Evolutionary conservation across 179 eudicot genomes (phyloP), one percentile per base, ranked within the genome.

Genomic region (Drosera spatulata): DNA sequence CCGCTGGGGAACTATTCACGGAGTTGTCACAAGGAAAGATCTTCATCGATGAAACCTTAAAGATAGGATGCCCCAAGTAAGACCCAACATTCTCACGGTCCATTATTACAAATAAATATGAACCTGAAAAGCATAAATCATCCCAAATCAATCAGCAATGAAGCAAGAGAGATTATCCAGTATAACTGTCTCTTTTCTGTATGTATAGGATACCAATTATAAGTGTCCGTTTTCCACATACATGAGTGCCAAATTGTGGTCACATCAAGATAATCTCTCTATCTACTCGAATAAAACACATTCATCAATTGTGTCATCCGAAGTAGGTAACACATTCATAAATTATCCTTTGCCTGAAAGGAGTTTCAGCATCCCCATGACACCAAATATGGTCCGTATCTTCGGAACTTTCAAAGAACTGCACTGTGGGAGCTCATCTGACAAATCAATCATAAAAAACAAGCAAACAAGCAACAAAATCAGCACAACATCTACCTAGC

Each of bases 1-100:
- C 87, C 50, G 66, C 72, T 39, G 97, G 87, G 56, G 95, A 71
- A 71, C 62, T 82, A 61, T 80, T 75, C 37, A 89, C 82, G 63
- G 99, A 89, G 66, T 68, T 80, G 59, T 93, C 94, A 71, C 99
- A 86, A 4, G 99, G 97, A 53, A 86, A 79, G 61, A 93, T 77
- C 81, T 81, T 86, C 82, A 93, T 61, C 15, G 95, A 86, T 39
- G 82, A 66, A 66, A 86, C 79, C 82, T 76, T 93, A 64, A 79
- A 93, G 53, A 93, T 78, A 47, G 99, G 97, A 73, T 82, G 79
- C 42, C 90, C 99, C 78, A 86, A 14, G 79, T 89, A 85, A 56
- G 93, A 75, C 68, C 99, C 99, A 70, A 83, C 85, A 75, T 83
- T 74, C 69, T 86, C 83, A 52, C 87, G 93, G 55, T 82, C 94